Percentiles rank a stretch among this genome's conserved stretches.
phyloP scores from a whole-genome alignment of 345 rosid genomes.

The Gossypium mustelinum region DNA sequence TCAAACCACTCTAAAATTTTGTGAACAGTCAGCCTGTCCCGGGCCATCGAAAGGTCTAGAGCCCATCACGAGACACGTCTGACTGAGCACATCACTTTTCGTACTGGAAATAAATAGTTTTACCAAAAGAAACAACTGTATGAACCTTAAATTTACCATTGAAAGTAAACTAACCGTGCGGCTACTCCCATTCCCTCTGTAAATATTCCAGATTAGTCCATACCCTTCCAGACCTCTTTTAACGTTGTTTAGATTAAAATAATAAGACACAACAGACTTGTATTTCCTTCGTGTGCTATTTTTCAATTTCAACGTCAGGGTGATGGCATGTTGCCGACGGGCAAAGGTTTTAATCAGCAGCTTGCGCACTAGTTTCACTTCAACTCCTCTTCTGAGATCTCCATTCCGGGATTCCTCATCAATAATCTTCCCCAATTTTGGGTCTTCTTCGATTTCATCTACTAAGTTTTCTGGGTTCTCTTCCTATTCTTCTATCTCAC shows the following conservation, averaged over 20 bases:
- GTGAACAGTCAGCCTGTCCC: too few relatives aligned
- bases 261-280: not conserved
- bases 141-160: too few relatives aligned
- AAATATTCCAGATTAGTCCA: not conserved
- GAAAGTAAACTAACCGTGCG: too few relatives aligned
- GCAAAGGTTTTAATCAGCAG: slow-evolving; percentile 42
- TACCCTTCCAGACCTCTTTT: not conserved
- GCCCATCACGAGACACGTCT: too few relatives aligned
- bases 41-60: too few relatives aligned
- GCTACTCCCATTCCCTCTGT: too few relatives aligned
- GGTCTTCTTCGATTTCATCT: slow-evolving; percentile 27
- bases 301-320: slow-evolving; percentile 10
- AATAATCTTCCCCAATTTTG: slow-evolving; percentile 17
- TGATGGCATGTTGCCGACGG: slow-evolving; percentile 51
- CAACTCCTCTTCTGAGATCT: slow-evolving; percentile 32
- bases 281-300: not conserved
- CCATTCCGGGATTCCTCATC: slow-evolving; percentile 30
- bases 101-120: too few relatives aligned
- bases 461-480: slow-evolving; percentile 40
- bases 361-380: slow-evolving; percentile 35
- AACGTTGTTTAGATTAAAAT: not conserved
- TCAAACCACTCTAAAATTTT: too few relatives aligned
- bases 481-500: slow-evolving; percentile 27
- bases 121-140: too few relatives aligned
- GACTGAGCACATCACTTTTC: too few relatives aligned